A percentile compares a stretch with the other conserved stretches of the same genome.
phyloP scores from a whole-genome alignment of 306 rosid species.

The Quercus gilva region DNA sequence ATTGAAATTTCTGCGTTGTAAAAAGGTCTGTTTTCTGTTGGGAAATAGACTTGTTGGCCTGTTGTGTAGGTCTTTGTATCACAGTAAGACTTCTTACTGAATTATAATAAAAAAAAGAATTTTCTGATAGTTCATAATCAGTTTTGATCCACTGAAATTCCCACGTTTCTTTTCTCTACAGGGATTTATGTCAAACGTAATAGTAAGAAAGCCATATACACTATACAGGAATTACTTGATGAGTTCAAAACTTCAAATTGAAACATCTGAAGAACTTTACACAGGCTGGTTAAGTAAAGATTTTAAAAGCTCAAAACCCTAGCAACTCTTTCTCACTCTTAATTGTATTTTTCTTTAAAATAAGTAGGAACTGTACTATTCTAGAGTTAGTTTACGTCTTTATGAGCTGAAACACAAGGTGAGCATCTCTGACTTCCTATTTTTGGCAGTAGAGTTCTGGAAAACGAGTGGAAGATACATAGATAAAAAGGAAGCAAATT shows the following conservation, averaged over 20 bases:
- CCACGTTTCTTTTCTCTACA: background rate
- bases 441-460: constrained; percentile 41
- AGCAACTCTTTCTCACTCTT: constrained; percentile 30
- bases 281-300: background rate
- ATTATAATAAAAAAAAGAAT: background rate
- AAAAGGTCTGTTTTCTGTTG: no score
- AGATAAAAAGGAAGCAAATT: background rate
- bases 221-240: no score
- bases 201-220: no score
- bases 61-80: no score
- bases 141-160: background rate
- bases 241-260: no score
- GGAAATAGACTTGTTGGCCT: no score
- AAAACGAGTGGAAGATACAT: constrained; percentile 26
- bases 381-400: constrained; percentile 42
- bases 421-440: constrained; percentile 43
- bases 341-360: background rate
- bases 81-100: no score
- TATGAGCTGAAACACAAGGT: constrained; percentile 66
- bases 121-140: background rate
- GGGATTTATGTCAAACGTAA: background rate
- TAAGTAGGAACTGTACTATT: constrained; percentile 29
- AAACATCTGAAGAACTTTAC: background rate
- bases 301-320: constrained; percentile 34
- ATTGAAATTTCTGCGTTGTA: background rate